Conservation (phyloP, 2,329 filamentous ascomycete species). For the Pseudogymnoascus destructans region DNA sequence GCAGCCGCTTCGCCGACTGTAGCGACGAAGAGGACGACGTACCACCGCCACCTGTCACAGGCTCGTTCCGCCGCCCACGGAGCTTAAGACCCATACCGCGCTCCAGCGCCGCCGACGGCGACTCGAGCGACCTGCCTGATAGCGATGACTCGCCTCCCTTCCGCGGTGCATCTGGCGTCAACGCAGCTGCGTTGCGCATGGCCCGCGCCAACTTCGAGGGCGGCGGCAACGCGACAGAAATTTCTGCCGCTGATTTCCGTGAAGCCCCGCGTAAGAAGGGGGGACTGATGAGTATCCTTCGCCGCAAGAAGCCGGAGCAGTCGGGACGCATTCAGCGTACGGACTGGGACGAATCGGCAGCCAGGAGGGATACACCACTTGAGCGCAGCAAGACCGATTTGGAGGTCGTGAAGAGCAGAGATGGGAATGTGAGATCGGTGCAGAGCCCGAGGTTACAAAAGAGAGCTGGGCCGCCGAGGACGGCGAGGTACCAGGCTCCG, state of each 20-base stretch:
- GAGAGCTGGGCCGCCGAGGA: background rate
- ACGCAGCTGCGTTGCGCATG: slow-evolving; percentile 19
- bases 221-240: slow-evolving; percentile 11
- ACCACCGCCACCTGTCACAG: slow-evolving; percentile 20
- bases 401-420: slow-evolving; percentile 14
- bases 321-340: slow-evolving; percentile 40
- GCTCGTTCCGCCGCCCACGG: slow-evolving; percentile 16
- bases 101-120: slow-evolving; percentile 39
- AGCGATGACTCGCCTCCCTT: slow-evolving; percentile 33
- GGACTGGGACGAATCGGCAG: slow-evolving; percentile 40
- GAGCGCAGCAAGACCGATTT: slow-evolving; percentile 46
- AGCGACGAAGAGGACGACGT: slow-evolving; percentile 43
- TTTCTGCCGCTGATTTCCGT: slow-evolving; percentile 7
- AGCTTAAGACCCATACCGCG: slow-evolving; percentile 37
- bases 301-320: slow-evolving; percentile 46
- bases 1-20: slow-evolving; percentile 47
- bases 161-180: slow-evolving; percentile 9
- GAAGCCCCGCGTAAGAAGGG: slow-evolving; percentile 28
- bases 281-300: slow-evolving; percentile 47
- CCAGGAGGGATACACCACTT: slow-evolving; percentile 47
- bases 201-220: slow-evolving; percentile 28
- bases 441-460: slow-evolving; percentile 2
- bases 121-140: slow-evolving; percentile 47
- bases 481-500: background rate
- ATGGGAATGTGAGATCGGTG: background rate